Base-by-base conservation (phyloP, 2,329 filamentous ascomycete species). In the Fusarium avenaceum region DNA sequence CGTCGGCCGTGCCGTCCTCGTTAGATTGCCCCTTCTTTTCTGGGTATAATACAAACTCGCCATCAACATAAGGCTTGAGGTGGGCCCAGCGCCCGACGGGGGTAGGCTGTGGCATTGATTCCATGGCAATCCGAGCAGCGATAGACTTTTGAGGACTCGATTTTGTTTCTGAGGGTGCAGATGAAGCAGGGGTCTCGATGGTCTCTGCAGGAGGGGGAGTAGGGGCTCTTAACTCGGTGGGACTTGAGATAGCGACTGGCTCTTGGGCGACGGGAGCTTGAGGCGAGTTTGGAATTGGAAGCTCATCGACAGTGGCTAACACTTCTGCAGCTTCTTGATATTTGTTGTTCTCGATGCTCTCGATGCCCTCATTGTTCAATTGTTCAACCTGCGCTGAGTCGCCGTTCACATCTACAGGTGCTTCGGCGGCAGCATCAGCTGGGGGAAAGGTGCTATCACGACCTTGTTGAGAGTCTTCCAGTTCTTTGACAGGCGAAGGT, bases 51-150 rank as follows among this genome's bases (percentile, higher is more conserved):
- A 78, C 65, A 53, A 74, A 80, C 57, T 82, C 80, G 17, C 76
- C 78, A 30, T 78, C 75, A 9, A 83, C 58, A 49, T 81, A 83
- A 6, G 81, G 79, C 3, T 79, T 82, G 10, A 83, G 72, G 40
- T 80, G 68, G 20, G 79, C 72, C 77, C 79, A 82, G 22, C 76
- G 75, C 4, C 79, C 77, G 14, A 53, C 56, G 14, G 75, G 77
- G 7, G 68, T 61, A 47, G 76, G 76, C 35, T 79, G 76, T 30
- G 75, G 71, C 56, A 75, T 70, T 22, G 52, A 51, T 20, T 58
- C 47, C n/a, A 67, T 55, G 9, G 48, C 53, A 22, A 69, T 39
- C n/a, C 60, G 59, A 28, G 54, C 42, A 14, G 64, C 47, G 11
- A 47, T 40, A 14, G 55, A 44, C 44, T 74, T 74, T 33, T 59